Evolutionary conservation across 2,329 filamentous ascomycete genomes (phyloP).

Genomic region (Colletotrichum sp.): DNA sequence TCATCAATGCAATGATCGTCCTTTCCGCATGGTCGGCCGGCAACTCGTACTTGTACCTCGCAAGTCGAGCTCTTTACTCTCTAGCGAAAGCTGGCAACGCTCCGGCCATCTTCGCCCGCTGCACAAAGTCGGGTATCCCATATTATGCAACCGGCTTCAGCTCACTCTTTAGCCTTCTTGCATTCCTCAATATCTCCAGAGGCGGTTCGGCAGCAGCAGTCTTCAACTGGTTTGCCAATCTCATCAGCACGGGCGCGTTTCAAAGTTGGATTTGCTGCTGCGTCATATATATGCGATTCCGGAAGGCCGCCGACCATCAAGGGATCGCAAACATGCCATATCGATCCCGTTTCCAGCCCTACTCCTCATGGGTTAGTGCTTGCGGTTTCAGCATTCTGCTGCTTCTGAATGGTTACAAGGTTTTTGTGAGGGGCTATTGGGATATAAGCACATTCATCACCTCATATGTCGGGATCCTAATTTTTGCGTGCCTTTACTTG

Average conservation of each 20-base stretch:
- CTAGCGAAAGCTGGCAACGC: slow-evolving; percentile 57
- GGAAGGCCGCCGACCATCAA: slow-evolving; percentile 41
- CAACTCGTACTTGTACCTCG: slow-evolving; percentile 60
- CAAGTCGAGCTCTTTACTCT: slow-evolving; percentile 58
- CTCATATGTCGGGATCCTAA: slow-evolving; percentile 66
- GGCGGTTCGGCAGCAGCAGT: slow-evolving; percentile 55
- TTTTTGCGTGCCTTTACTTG: slow-evolving; percentile 64
- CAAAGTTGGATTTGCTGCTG: slow-evolving; percentile 59
- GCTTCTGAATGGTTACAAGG: slow-evolving; percentile 71
- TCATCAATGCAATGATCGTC: slow-evolving; percentile 60
- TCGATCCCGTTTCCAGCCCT: not conserved
- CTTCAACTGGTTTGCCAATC: slow-evolving; percentile 64
- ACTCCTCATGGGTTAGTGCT: not conserved
- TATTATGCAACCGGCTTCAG: slow-evolving; percentile 50
- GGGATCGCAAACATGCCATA: not conserved
- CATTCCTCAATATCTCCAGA: slow-evolving; percentile 63
- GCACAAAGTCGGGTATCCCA: slow-evolving; percentile 38
- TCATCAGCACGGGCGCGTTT: slow-evolving; percentile 55
- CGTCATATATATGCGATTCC: slow-evolving; percentile 65
- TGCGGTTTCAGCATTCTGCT: slow-evolving; percentile 54
- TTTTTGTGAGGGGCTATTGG: slow-evolving; percentile 66
- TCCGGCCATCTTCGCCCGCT: slow-evolving; percentile 35
- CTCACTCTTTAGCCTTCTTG: slow-evolving; percentile 63
- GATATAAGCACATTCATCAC: slow-evolving; percentile 64
- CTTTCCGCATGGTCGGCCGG: slow-evolving; percentile 54